A percentile compares a stretch with the other conserved stretches of the same genome.
Conservation (phyloP, 305 asterid genomes). For the Lippia alba region DNA sequence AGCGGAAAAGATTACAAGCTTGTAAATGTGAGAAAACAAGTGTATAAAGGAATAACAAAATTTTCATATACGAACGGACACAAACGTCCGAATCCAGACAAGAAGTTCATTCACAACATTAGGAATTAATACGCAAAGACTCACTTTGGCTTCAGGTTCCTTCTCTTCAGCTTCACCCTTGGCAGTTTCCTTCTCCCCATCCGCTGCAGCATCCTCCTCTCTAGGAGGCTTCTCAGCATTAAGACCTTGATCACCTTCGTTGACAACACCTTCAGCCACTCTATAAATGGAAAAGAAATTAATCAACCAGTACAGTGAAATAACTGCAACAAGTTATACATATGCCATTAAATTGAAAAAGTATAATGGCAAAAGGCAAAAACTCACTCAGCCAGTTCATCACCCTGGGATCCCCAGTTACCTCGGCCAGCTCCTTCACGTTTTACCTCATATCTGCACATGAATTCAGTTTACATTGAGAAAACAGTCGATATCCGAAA, state of each 20-base stretch:
- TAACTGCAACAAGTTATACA: neutral
- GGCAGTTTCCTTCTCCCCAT: constrained; percentile 50
- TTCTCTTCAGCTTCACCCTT: constrained; percentile 57
- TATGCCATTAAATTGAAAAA: neutral
- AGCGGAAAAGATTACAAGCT: no score
- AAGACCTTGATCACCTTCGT: constrained; percentile 53
- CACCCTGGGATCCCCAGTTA: constrained; percentile 68
- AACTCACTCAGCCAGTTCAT: constrained; percentile 63
- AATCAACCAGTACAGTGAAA: neutral
- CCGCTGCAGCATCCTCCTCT: constrained; percentile 51
- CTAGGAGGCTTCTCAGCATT: constrained; percentile 51
- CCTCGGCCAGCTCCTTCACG: constrained; percentile 72
- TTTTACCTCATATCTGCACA: constrained; percentile 56
- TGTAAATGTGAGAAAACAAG: neutral
- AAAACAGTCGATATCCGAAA: constrained; percentile 6
- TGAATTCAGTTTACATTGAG: neutral
- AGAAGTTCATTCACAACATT: neutral
- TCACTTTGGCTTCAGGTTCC: constrained; percentile 72
- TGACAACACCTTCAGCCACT: constrained; percentile 48
- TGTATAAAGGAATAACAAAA: neutral
- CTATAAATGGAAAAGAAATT: constrained; percentile 33
- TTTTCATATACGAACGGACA: neutral
- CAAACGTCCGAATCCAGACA: neutral
- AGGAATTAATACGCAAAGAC: neutral
- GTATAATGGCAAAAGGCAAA: constrained; percentile 23